These are phyloP conservation scores for Musa troglodytarum DNA, from an alignment of 176 grass and related monocot species.

Conservation along the genomic window DNA sequence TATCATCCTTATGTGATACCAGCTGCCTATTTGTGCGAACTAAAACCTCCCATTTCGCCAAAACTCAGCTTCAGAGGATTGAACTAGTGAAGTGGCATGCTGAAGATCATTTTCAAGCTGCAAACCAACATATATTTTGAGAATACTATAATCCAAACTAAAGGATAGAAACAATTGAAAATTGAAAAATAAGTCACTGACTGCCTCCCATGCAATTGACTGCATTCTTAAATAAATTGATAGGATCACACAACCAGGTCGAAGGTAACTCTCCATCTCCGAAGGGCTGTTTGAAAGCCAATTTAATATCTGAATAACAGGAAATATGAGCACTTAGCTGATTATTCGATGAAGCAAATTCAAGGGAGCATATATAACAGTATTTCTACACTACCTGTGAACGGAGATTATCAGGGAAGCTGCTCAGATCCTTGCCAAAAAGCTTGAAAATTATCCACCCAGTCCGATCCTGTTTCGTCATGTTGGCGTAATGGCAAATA, in stretches of 20 bases:
- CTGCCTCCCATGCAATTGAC: constrained; percentile 76
- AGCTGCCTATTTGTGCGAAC: constrained; percentile 68
- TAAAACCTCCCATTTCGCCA: constrained; percentile 87
- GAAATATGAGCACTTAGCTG: neutral
- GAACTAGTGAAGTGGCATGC: constrained; percentile 51
- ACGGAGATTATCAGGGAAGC: constrained; percentile 62
- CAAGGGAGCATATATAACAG: neutral
- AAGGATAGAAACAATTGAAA: neutral
- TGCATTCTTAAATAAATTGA: constrained; percentile 89
- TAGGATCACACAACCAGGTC: constrained; percentile 80
- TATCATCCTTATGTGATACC: constrained; percentile 86
- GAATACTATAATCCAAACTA: neutral
- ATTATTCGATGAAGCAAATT: constrained; percentile 5
- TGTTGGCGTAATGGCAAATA: neutral
- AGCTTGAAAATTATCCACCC: constrained; percentile 95
- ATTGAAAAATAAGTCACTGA: constrained; percentile 13
- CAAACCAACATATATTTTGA: neutral
- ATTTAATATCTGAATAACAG: constrained; percentile 58
- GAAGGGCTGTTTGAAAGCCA: constrained; percentile 89
- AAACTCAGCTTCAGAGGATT: constrained; percentile 59
- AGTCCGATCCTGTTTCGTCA: constrained; percentile 63
- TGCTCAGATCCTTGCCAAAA: constrained; percentile 85
- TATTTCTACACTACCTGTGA: constrained; percentile 36
- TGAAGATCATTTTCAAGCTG: constrained; percentile 82
- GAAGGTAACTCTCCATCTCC: constrained; percentile 94